Percentiles rank a stretch among this genome's conserved stretches.
phyloP scores from a whole-genome alignment of 768 basidiomycete genomes.

The Lactarius deliciosus region DNA sequence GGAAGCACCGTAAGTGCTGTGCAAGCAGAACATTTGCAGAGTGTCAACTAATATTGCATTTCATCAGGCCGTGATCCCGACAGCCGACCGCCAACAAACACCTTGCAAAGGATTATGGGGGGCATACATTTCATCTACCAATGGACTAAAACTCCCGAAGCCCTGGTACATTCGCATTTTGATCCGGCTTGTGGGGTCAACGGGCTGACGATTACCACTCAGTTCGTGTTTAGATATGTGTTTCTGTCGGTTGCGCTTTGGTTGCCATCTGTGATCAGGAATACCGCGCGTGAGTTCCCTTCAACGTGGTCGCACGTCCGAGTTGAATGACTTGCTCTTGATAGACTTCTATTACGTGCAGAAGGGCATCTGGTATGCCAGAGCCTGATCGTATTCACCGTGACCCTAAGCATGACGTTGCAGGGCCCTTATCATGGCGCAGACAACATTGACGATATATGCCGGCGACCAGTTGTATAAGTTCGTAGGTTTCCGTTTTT shows the following conservation, averaged over 20 bases:
- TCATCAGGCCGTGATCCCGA: slow-evolving; percentile 45
- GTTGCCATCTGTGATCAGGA: slow-evolving; percentile 47
- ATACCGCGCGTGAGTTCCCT: slow-evolving; percentile 42
- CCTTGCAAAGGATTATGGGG: slow-evolving; percentile 42
- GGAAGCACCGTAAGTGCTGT: slow-evolving; percentile 27
- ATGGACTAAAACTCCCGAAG: slow-evolving; percentile 46
- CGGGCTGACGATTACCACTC: background rate
- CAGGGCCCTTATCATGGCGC: slow-evolving; percentile 61
- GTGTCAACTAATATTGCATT: slow-evolving; percentile 4
- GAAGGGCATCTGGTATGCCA: slow-evolving; percentile 47
- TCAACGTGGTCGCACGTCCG: background rate
- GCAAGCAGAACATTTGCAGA: background rate
- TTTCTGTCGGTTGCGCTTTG: slow-evolving; percentile 51
- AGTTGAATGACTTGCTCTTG: slow-evolving; percentile 10
- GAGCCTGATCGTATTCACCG: background rate
- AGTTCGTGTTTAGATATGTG: slow-evolving; percentile 54
- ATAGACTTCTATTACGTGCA: slow-evolving; percentile 45
- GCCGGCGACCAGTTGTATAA: slow-evolving; percentile 58
- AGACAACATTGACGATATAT: slow-evolving; percentile 56
- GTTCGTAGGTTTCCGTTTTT: slow-evolving; percentile 32
- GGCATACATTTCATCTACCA: slow-evolving; percentile 38
- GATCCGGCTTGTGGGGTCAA: background rate
- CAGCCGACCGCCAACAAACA: slow-evolving; percentile 47
- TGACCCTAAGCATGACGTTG: background rate
- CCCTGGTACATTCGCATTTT: slow-evolving; percentile 34